These are phyloP conservation scores for Lichtheimia corymbifera DNA, from an alignment of 371 early-diverging fungal species.

Conservation along the genomic window DNA sequence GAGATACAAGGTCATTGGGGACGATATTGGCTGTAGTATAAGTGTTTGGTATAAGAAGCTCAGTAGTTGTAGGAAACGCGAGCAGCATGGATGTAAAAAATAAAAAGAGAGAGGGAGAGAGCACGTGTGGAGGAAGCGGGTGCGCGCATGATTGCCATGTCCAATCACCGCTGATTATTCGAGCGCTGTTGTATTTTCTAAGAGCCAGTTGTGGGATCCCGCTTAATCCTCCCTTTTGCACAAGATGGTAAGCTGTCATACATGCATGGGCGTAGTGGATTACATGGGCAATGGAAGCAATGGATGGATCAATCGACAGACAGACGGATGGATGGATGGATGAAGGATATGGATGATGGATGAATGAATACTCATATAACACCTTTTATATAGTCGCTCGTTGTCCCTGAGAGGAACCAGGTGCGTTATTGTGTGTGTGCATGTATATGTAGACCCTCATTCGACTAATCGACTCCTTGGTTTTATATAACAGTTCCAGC, in stretches of 20 bases:
- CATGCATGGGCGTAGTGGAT: background rate
- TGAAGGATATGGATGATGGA: slow-evolving; percentile 11
- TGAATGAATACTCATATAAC: background rate
- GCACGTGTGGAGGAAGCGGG: background rate
- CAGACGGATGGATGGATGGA: slow-evolving; percentile 14
- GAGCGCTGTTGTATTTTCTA: background rate
- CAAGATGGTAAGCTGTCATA: slow-evolving; percentile 1
- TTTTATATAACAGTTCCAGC: slow-evolving; percentile 76
- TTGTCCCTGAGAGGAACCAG: slow-evolving; percentile 82
- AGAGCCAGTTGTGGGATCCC: background rate
- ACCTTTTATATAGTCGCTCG: slow-evolving; percentile 66
- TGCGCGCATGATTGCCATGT: background rate
- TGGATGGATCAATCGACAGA: slow-evolving; percentile 8
- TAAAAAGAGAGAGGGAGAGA: background rate
- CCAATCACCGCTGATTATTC: background rate
- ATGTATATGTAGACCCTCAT: background rate
- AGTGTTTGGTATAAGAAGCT: too few species aligned
- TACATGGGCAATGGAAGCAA: background rate
- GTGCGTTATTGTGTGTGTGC: slow-evolving; percentile 3
- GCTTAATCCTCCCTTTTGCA: slow-evolving; percentile 4
- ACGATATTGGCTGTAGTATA: too few species aligned
- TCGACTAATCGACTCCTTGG: background rate
- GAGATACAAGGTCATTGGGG: too few species aligned
- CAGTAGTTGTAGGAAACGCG: too few species aligned
- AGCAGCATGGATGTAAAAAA: too few species aligned